Percentiles rank a stretch among this genome's conserved stretches.
phyloP scores from a whole-genome alignment of 75 land plant genomes.

The Pseudotsuga menziesii region DNA sequence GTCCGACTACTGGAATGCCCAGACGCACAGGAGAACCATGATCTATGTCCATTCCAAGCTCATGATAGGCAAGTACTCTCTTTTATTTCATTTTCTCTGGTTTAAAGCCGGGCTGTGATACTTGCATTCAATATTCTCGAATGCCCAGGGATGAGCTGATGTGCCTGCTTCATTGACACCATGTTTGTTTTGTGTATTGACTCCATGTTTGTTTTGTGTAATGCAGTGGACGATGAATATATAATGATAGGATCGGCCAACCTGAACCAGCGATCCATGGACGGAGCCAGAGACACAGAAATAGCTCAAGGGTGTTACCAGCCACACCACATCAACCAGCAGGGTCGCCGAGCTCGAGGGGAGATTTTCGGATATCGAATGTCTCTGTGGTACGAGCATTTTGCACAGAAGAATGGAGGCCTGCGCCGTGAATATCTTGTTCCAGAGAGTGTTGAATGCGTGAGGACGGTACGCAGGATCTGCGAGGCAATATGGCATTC shows the following conservation, averaged over 20 bases:
- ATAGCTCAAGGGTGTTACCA: slow-evolving; percentile 60
- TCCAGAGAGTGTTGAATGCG: slow-evolving; percentile 37
- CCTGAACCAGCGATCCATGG: slow-evolving; percentile 56
- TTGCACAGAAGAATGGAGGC: slow-evolving; percentile 7
- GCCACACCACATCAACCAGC: slow-evolving; percentile 23
- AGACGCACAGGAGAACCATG: slow-evolving; percentile 35
- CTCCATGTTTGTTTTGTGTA: neutral
- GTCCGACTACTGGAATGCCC: slow-evolving; percentile 29
- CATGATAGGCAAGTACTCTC: slow-evolving; percentile 37
- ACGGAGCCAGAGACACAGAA: slow-evolving; percentile 52
- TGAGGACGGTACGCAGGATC: slow-evolving; percentile 19
- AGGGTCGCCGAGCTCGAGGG: slow-evolving; percentile 22
- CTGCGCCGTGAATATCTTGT: slow-evolving; percentile 14
- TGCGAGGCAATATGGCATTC: slow-evolving; percentile 31
- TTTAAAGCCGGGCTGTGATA: neutral
- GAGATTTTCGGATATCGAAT: slow-evolving; percentile 34
- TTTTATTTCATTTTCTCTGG: neutral
- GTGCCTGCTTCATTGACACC: no score
- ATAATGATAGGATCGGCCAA: slow-evolving; percentile 54
- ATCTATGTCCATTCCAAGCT: slow-evolving; percentile 59
- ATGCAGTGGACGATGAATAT: slow-evolving; percentile 46
- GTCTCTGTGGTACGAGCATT: slow-evolving; percentile 55
- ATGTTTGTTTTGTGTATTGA: neutral
- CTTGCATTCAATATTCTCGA: no score
- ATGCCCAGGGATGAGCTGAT: no score